A percentile compares a stretch with the other conserved stretches of the same genome.
These are phyloP conservation scores for Vitis rotundifolia DNA, from an alignment of 164 flowering plant species.

Conservation along the genomic window DNA sequence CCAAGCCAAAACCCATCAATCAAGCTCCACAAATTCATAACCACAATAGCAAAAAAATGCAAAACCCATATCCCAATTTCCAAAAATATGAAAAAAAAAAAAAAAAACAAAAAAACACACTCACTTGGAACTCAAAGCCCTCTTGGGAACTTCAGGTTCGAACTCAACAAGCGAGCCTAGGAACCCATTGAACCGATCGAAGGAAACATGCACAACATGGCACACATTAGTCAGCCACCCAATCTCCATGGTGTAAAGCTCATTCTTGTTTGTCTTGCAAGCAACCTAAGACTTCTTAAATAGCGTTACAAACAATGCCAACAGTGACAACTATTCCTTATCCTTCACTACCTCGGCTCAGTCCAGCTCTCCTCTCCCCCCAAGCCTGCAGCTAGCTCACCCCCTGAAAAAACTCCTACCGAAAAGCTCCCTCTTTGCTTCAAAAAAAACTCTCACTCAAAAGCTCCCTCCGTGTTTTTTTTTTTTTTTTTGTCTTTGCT, in stretches of 20 bases:
- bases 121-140: constrained; percentile 94
- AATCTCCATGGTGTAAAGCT: constrained; percentile 74
- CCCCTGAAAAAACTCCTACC: too few species aligned
- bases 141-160: constrained; percentile 80
- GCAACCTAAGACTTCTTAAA: constrained; percentile 72
- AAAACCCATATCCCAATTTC: constrained; percentile 4
- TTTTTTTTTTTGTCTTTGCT: too few species aligned
- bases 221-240: constrained; percentile 86
- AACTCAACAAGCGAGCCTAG: constrained; percentile 92
- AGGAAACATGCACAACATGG: constrained; percentile 94
- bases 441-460: too few species aligned
- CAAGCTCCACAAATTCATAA: neutral
- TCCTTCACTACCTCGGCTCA: constrained; percentile 7
- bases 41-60: constrained; percentile 3
- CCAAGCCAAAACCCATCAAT: constrained; percentile 6
- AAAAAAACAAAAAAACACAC: too few species aligned
- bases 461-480: too few species aligned
- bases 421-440: too few species aligned
- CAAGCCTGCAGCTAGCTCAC: too few species aligned
- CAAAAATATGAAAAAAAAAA: neutral
- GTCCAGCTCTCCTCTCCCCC: too few species aligned
- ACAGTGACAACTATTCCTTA: constrained; percentile 53
- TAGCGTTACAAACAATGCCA: constrained; percentile 64
- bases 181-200: constrained; percentile 92
- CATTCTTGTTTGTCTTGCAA: constrained; percentile 51